Conservation (phyloP, 306 rosid genomes). For the Ammopiptanthus mongolicus region DNA sequence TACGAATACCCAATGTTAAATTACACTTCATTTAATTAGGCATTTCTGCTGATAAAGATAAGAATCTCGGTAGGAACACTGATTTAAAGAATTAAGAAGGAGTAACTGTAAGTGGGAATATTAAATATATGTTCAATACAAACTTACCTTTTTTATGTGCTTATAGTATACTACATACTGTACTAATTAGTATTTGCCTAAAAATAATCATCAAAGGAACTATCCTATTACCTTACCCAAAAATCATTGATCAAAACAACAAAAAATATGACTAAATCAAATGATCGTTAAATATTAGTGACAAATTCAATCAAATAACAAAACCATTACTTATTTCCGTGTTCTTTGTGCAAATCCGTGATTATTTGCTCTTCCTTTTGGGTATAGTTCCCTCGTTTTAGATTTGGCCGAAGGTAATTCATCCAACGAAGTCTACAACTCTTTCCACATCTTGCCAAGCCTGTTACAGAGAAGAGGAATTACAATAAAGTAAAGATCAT, state of each 20-base stretch:
- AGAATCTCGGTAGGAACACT: too few relatives aligned
- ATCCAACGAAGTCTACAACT: conserved; percentile 85
- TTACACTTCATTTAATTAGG: background rate
- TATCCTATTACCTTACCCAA: too few relatives aligned
- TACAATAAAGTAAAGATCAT: background rate
- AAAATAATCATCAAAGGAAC: too few relatives aligned
- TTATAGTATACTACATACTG: too few relatives aligned
- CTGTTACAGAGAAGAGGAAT: conserved; percentile 17
- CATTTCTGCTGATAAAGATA: background rate
- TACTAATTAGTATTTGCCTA: too few relatives aligned
- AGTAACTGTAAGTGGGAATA: too few relatives aligned
- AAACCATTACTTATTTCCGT: conserved; percentile 64
- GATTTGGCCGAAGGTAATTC: conserved; percentile 64
- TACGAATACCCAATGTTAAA: background rate
- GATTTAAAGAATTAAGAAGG: too few relatives aligned
- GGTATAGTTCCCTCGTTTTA: conserved; percentile 59
- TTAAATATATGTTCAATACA: too few relatives aligned
- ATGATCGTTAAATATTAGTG: background rate
- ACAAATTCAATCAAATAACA: background rate
- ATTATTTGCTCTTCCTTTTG: conserved; percentile 50
- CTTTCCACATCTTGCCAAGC: conserved; percentile 74
- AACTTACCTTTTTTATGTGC: too few relatives aligned
- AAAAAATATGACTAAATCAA: background rate
- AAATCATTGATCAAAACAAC: background rate
- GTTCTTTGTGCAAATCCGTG: conserved; percentile 48